Percentiles rank a stretch among this genome's conserved stretches.
Conservation (phyloP, 2,329 filamentous ascomycete species). For the Hymenoscyphus scutula region DNA sequence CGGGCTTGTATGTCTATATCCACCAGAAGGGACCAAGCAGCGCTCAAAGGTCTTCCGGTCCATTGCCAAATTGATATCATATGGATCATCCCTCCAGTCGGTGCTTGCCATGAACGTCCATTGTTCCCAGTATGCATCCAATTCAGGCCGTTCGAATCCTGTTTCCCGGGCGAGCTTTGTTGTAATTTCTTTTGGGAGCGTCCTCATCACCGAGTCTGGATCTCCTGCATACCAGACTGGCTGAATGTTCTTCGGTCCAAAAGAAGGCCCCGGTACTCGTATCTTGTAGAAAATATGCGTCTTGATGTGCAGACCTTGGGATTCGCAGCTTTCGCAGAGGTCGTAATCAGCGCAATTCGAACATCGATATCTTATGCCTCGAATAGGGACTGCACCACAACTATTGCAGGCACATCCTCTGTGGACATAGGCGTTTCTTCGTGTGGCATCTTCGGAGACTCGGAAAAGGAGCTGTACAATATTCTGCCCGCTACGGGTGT, state of each 20-base stretch:
- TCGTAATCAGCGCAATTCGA: constrained; percentile 96
- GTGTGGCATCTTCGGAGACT: constrained; percentile 90
- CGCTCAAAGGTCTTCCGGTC: constrained; percentile 91
- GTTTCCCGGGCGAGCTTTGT: constrained; percentile 69
- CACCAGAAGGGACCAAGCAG: constrained; percentile 82
- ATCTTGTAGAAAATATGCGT: constrained; percentile 98
- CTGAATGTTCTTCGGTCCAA: constrained; percentile 76
- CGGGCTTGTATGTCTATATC: constrained; percentile 71
- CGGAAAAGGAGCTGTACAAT: constrained; percentile 83
- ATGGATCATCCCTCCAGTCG: constrained; percentile 78
- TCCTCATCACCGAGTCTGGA: constrained; percentile 66
- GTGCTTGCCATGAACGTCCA: constrained; percentile 91
- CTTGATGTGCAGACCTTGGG: constrained; percentile 69
- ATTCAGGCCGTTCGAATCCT: constrained; percentile 77
- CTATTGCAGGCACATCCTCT: constrained; percentile 89
- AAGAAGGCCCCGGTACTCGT: constrained; percentile 80
- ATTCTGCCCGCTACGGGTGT: constrained; percentile 64
- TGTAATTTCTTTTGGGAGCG: constrained; percentile 65
- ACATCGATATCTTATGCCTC: constrained; percentile 89
- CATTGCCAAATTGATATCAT: constrained; percentile 76
- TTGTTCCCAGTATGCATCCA: constrained; percentile 95
- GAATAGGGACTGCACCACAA: constrained; percentile 84
- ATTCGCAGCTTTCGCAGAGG: constrained; percentile 90
- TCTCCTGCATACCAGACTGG: constrained; percentile 88
- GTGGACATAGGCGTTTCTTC: constrained; percentile 85